phyloP scores from a whole-genome alignment of 768 basidiomycete genomes.

The Boletus rex-veris region DNA sequence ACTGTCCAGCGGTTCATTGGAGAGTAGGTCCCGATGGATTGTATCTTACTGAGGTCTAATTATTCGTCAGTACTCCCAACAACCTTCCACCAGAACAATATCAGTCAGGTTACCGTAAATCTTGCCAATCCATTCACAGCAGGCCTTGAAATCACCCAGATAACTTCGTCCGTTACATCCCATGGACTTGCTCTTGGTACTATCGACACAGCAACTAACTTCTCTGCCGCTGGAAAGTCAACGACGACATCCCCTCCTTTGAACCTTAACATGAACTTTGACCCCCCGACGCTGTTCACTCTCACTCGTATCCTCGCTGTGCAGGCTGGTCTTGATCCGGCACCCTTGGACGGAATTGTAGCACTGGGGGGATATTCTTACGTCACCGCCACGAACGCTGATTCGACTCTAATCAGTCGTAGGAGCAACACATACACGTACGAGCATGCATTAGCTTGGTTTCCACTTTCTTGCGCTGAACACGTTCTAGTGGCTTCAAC shows the following conservation, averaged over 20 bases:
- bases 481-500: conserved; percentile 49
- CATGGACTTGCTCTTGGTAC: conserved; percentile 61
- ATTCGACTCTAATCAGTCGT: conserved; percentile 31
- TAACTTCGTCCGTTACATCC: conserved; percentile 57
- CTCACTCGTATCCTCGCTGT: conserved; percentile 65
- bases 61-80: conserved; percentile 50
- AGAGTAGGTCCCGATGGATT: conserved; percentile 34
- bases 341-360: conserved; percentile 65
- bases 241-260: conserved; percentile 56
- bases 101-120: conserved; percentile 60
- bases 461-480: neutral
- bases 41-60: neutral
- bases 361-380: conserved; percentile 64
- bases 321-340: conserved; percentile 55
- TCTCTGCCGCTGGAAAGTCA: conserved; percentile 49
- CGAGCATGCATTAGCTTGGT: neutral
- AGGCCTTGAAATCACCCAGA: conserved; percentile 51
- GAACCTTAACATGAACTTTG: conserved; percentile 62
- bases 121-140: conserved; percentile 69
- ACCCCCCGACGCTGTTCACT: conserved; percentile 66
- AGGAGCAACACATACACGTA: conserved; percentile 55
- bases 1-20: conserved; percentile 52
- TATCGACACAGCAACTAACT: conserved; percentile 52
- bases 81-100: conserved; percentile 59
- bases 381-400: conserved; percentile 34